Conservation (phyloP, 257 asterid species). For the Avicennia marina region DNA sequence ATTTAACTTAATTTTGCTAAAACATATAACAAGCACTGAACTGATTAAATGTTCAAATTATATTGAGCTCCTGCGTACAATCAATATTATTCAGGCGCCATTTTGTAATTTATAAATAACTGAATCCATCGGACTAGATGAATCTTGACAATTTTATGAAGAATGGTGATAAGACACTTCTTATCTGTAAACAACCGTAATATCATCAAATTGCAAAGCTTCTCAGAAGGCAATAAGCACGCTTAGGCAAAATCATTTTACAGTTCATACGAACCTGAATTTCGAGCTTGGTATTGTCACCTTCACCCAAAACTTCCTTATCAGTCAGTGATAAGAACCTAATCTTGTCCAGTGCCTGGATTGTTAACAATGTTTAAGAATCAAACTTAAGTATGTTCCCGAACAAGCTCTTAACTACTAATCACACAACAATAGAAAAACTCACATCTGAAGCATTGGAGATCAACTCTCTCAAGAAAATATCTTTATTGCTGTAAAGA, state of each 20-base stretch:
- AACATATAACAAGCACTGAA: too few relatives aligned
- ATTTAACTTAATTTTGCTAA: too few relatives aligned
- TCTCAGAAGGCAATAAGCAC: not conserved
- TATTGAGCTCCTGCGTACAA: too few relatives aligned
- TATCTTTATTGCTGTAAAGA: slow-evolving; percentile 91
- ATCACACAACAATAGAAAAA: not conserved
- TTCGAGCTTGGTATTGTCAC: slow-evolving; percentile 80
- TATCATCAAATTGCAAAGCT: not conserved
- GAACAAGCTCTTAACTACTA: too few relatives aligned
- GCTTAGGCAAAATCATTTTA: not conserved
- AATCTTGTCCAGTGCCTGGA: slow-evolving; percentile 91
- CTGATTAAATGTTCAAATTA: too few relatives aligned
- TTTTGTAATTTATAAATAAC: too few relatives aligned
- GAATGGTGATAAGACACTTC: too few relatives aligned
- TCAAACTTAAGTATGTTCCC: not conserved
- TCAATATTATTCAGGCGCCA: too few relatives aligned
- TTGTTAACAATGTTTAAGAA: not conserved
- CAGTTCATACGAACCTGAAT: slow-evolving; percentile 59
- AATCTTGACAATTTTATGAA: too few relatives aligned
- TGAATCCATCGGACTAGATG: too few relatives aligned
- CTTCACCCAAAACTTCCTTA: slow-evolving; percentile 92
- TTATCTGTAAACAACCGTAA: too few relatives aligned
- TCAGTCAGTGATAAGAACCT: slow-evolving; percentile 88
- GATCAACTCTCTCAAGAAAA: slow-evolving; percentile 92
- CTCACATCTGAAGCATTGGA: slow-evolving; percentile 98